A percentile compares a stretch with the other conserved stretches of the same genome.
Conservation (phyloP, 768 basidiomycete genomes). For the Ephemerocybe angulata region DNA sequence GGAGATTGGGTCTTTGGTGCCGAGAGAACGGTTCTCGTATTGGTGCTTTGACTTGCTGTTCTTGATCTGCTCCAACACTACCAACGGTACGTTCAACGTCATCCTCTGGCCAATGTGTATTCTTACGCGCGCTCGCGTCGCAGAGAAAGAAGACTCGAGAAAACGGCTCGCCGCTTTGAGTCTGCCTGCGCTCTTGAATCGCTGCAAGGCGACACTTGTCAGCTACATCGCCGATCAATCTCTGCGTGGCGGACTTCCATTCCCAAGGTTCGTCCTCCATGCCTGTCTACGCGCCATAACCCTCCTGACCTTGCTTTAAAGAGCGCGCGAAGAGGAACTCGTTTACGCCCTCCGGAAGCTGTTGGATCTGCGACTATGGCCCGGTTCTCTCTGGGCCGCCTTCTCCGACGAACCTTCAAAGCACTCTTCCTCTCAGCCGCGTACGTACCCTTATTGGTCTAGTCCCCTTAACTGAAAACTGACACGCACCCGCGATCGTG, state of each 20-base stretch:
- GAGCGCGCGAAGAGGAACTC: slow-evolving; percentile 85
- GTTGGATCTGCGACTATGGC: slow-evolving; percentile 66
- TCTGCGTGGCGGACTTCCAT: slow-evolving; percentile 83
- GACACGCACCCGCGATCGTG: neutral
- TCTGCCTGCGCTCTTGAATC: slow-evolving; percentile 67
- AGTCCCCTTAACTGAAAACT: neutral
- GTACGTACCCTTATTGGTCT: slow-evolving; percentile 32
- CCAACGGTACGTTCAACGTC: slow-evolving; percentile 43
- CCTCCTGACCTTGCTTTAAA: slow-evolving; percentile 21
- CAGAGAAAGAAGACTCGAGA: slow-evolving; percentile 60
- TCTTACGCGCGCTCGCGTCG: neutral
- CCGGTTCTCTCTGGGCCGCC: slow-evolving; percentile 75
- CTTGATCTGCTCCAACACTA: slow-evolving; percentile 66
- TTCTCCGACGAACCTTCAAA: slow-evolving; percentile 61
- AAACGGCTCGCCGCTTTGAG: slow-evolving; percentile 70
- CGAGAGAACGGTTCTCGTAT: slow-evolving; percentile 84
- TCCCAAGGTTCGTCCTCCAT: slow-evolving; percentile 59
- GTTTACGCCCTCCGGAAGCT: slow-evolving; percentile 80
- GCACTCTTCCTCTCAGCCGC: slow-evolving; percentile 52
- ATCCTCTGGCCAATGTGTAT: neutral
- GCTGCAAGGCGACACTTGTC: slow-evolving; percentile 67
- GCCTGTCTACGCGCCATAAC: neutral
- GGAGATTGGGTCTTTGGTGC: slow-evolving; percentile 48
- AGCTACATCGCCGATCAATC: slow-evolving; percentile 82
- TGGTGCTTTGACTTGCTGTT: slow-evolving; percentile 92